Base-by-base conservation (phyloP, 1,284 basidiomycete species). In the Neonothopanus nambi region DNA sequence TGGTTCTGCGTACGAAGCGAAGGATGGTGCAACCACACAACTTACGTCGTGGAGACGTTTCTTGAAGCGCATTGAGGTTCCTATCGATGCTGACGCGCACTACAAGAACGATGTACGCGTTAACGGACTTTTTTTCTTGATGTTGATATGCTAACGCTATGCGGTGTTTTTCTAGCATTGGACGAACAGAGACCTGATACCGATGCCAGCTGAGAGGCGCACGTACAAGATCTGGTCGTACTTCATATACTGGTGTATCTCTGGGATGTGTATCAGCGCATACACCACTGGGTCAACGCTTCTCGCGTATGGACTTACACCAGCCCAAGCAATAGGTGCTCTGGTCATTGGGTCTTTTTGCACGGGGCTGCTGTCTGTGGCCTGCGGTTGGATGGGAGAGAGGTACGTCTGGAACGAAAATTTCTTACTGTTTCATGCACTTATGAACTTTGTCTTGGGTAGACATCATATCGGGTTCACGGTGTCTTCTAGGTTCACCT, bases 111-210 rank as follows among this genome's bases (percentile, higher is more conserved):
- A 60, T 24, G 59, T 59, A 26, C n/a, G n/a, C n/a, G n/a, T n/a
- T n/a, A n/a, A n/a, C n/a, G n/a, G n/a, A n/a, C 23, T 41, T 44
- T 37, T 24, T 42, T 23, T n/a, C 7, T 24, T 28, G n/a, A 28
- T 28, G 26, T 28, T 28, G 26, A 21, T 42, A n/a, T 23, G 20
- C 18, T 33, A 21, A 41, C 15, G 7, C 26, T 35, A n/a, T n/a
- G n/a, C 48, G 20, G 23, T 13, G 23, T 37, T 36, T n/a, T 47
- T 41, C 24, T 41, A 61, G 59, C 57, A 54, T 48, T 63, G 60
- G 60, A 56, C 59, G 30, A 63, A 63, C 48, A 48, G 61, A 18
- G 61, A 63, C 38, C 58, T 63, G 44, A 63, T 63, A 38, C 61
- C 61, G 28, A 63, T 60, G 54, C 61, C 61, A 24, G 52, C 47